Base-by-base conservation (phyloP, 371 early-diverging fungal genomes). In the Amoeboaphelidium protococcarum region DNA sequence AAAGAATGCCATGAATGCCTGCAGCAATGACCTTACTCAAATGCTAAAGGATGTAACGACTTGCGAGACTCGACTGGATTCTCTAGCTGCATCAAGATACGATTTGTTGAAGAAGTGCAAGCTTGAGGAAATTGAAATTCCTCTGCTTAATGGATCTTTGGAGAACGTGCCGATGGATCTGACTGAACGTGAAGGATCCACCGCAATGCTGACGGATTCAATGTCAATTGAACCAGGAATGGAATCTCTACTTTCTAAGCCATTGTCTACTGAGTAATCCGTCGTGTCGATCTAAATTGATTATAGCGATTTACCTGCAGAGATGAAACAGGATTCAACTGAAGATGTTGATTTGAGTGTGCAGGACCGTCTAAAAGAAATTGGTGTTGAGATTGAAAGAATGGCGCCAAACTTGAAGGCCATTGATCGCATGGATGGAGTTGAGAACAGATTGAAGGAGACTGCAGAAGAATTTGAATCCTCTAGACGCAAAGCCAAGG, bases 351-450 rank as follows among this genome's bases (percentile, higher is more conserved):
- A 80, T 44, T 62, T 67, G 23, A 67, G 78, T 43, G 82, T 79
- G 51, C 60, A 69, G 46, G 77, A 80, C 4, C 61, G 69, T 20
- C 61, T 88, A 23, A 65, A 71, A 50, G 63, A 62, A 4, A 56
- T 80, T 6, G 46, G 67, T 0, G 61, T 61, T 0, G 82, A 88
- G 41, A 76, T 91, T 50, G 89, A 88, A 23, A 65, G 72, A 42
- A 64, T 90, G 60, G 80, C 82, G 2, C 94, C 91, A 2, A 88
- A 86, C 54, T 64, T 87, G 53, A 76, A 82, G 42, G 85, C 85
- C 0, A 65, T 74, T 49, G 80, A 86, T 50, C 68, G 59, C n/a
- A 54, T 88, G 49, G 83, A 78, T 47, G 78, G 78, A 3, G 80
- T 82, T 0, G 76, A 83, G 46, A 65, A 63, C 24, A 80, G 82